These are phyloP conservation scores for Cordyceps tenuipes DNA, from an alignment of 2,329 filamentous ascomycete genomes.

Conservation along the genomic window DNA sequence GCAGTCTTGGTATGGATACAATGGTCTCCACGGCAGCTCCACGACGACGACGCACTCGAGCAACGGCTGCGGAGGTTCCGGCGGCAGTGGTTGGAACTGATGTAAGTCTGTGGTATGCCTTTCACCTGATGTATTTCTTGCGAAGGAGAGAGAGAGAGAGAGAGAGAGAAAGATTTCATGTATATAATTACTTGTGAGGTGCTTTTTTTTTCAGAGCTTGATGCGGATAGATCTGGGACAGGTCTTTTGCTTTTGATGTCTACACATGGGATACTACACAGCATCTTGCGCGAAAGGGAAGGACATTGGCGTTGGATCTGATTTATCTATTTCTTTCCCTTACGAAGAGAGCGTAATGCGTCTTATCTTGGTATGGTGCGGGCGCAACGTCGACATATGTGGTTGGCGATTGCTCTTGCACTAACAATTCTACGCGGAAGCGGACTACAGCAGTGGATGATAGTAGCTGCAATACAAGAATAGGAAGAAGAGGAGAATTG, in stretches of 20 bases:
- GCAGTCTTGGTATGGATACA: slow-evolving; percentile 2
- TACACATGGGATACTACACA: neutral
- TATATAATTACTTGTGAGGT: neutral
- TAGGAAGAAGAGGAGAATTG: too few relatives aligned
- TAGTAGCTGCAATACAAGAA: too few relatives aligned
- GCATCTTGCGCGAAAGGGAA: neutral
- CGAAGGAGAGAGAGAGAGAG: neutral
- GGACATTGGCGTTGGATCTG: neutral
- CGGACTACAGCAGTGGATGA: too few relatives aligned
- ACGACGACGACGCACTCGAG: neutral
- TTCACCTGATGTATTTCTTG: neutral
- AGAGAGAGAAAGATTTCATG: neutral
- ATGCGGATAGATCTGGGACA: neutral
- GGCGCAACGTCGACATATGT: too few relatives aligned
- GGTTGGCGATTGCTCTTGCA: too few relatives aligned
- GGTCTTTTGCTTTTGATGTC: neutral
- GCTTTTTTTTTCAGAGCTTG: neutral
- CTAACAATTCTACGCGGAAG: too few relatives aligned
- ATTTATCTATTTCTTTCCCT: neutral
- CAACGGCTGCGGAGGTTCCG: neutral
- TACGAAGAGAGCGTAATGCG: too few relatives aligned
- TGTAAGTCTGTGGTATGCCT: neutral
- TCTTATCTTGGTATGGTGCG: too few relatives aligned
- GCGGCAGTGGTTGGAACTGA: neutral
- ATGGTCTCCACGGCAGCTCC: neutral